Conservation (phyloP, 352 stramenopile genomes). For the Phytophthora nicotianae region DNA sequence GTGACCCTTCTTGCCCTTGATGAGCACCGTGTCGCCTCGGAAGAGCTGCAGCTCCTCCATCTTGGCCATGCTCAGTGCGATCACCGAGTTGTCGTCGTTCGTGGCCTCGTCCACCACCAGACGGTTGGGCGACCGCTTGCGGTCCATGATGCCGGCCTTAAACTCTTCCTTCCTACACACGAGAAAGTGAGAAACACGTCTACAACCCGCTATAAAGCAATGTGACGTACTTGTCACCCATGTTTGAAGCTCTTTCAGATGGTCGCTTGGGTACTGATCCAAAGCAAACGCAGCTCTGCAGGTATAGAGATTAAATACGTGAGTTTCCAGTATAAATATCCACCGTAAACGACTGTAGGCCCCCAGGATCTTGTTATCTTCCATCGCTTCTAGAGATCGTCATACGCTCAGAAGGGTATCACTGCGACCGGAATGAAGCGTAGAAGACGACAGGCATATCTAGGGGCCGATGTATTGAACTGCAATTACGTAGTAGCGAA, state of each 20-base stretch:
- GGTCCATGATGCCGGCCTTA: conserved; percentile 87
- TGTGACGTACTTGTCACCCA: conserved; percentile 39
- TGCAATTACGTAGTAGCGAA: neutral
- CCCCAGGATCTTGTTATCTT: neutral
- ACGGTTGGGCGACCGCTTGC: conserved; percentile 97
- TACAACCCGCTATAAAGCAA: neutral
- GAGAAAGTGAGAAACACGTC: neutral
- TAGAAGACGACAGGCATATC: conserved; percentile 1
- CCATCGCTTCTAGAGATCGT: neutral
- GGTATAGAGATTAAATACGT: neutral
- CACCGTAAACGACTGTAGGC: neutral
- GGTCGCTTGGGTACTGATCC: conserved; percentile 17
- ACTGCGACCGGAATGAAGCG: neutral
- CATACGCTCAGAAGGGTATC: neutral
- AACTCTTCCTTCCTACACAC: conserved; percentile 74
- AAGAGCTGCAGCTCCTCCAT: conserved; percentile 99
- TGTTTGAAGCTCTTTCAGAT: conserved; percentile 15
- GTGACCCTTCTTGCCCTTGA: conserved; percentile 99
- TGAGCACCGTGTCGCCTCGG: conserved; percentile 98
- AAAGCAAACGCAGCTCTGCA: conserved; percentile 20
- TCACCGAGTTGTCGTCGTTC: conserved; percentile 99
- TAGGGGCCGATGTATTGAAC: neutral
- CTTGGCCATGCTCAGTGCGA: conserved; percentile 91
- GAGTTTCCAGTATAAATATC: neutral
- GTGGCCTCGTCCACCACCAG: conserved; percentile 98